Percentiles rank a stretch among this genome's conserved stretches.
These are phyloP conservation scores for Debaryomyces castellii DNA, from an alignment of 805 yeast genomes.

Conservation along the genomic window DNA sequence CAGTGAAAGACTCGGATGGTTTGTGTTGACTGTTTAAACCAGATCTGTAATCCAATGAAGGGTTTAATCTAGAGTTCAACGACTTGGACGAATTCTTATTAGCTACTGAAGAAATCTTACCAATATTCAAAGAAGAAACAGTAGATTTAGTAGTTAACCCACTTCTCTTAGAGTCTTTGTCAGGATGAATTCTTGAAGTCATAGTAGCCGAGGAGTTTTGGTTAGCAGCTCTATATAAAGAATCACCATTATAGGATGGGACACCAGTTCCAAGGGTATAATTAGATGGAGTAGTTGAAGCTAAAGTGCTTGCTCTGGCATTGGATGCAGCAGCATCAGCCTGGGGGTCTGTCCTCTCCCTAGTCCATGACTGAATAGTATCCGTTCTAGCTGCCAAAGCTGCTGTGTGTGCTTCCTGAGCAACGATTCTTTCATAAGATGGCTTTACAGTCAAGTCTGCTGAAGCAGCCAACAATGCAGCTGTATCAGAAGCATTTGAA, in stretches of 20 bases:
- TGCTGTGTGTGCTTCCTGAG: conserved; percentile 65
- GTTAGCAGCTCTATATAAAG: conserved; percentile 35
- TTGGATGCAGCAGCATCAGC: conserved; percentile 52
- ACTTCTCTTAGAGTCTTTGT: conserved; percentile 40
- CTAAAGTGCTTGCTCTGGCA: conserved; percentile 12
- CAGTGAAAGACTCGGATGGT: conserved; percentile 36
- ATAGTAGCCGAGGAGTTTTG: conserved; percentile 44
- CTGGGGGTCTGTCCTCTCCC: conserved; percentile 43
- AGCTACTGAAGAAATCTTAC: conserved; percentile 34
- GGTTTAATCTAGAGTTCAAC: conserved; percentile 42
- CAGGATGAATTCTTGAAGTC: conserved; percentile 44
- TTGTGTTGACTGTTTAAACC: conserved; percentile 25
- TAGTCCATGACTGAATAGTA: conserved; percentile 49
- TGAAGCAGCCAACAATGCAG: conserved; percentile 73
- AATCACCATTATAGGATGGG: conserved; percentile 30
- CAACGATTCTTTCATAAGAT: conserved; percentile 57
- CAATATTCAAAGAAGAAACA: conserved; percentile 27
- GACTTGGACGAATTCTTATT: conserved; percentile 39
- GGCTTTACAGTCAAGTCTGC: conserved; percentile 63
- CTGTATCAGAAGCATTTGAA: conserved; percentile 69
- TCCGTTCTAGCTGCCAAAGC: conserved; percentile 48
- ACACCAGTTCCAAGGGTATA: conserved; percentile 22
- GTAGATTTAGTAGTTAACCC: conserved; percentile 33
- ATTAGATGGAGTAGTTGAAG: not conserved
- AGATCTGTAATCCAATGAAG: conserved; percentile 40